Evolutionary conservation across 495 filamentous ascomycete species (phyloP).

Genomic region (Hypoxylon lienhwacheense): DNA sequence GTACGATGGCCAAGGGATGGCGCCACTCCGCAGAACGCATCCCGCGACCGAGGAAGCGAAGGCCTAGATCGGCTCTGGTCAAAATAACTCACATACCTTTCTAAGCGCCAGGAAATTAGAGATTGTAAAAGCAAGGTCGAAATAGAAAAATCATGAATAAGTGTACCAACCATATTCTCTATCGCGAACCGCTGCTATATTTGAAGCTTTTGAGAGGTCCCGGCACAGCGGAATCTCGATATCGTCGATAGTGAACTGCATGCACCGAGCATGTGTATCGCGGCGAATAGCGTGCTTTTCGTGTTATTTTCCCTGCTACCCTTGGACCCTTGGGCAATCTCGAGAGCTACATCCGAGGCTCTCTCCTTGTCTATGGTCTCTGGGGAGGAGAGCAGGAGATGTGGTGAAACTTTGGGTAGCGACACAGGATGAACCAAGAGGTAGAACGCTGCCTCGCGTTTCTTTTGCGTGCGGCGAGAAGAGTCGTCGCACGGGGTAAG

Average conservation of each 20-base stretch:
- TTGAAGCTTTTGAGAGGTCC: conserved; percentile 29
- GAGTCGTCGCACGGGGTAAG: conserved; percentile 17
- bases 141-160: too few relatives aligned
- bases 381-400: neutral
- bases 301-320: conserved; percentile 15
- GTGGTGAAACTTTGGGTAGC: conserved; percentile 39
- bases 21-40: conserved; percentile 15
- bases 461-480: conserved; percentile 17
- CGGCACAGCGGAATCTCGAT: conserved; percentile 32
- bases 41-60: conserved; percentile 11
- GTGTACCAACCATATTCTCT: conserved; percentile 22
- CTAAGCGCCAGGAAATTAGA: neutral
- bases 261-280: conserved; percentile 25
- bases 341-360: conserved; percentile 25
- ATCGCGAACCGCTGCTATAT: conserved; percentile 14
- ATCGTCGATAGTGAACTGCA: conserved; percentile 32
- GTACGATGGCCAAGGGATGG: conserved; percentile 14
- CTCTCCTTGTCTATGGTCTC: neutral
- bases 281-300: conserved; percentile 24
- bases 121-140: neutral
- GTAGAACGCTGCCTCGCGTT: conserved; percentile 10
- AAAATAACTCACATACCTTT: too few relatives aligned
- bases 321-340: conserved; percentile 8
- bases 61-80: too few relatives aligned
- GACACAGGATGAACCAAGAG: conserved; percentile 20